Evolutionary conservation across 345 rosid species (phyloP).

Genomic region (Excoecaria cochinchinensis): DNA sequence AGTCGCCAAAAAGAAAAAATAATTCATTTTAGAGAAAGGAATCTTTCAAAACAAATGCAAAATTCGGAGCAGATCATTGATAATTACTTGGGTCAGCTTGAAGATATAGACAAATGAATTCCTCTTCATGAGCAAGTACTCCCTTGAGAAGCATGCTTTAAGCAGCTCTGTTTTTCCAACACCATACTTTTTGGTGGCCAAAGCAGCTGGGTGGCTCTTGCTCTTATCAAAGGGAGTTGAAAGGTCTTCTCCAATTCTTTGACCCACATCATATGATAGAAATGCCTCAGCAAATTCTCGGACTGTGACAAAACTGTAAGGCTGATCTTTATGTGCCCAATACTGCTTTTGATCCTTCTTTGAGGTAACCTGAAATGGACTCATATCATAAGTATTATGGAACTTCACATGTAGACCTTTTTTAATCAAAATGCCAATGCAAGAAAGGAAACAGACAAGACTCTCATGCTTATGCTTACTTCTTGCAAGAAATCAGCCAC

Average conservation of each 20-base stretch:
- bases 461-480: constrained; percentile 27
- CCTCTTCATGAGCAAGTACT: constrained; percentile 60
- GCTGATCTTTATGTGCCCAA: constrained; percentile 46
- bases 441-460: background rate
- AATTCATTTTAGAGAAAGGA: background rate
- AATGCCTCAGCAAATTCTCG: constrained; percentile 55
- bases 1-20: background rate
- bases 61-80: background rate
- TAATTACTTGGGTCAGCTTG: constrained; percentile 55
- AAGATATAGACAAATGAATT: constrained; percentile 49
- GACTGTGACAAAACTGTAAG: constrained; percentile 51
- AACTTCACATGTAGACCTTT: background rate
- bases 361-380: constrained; percentile 57
- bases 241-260: constrained; percentile 39
- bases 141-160: constrained; percentile 53
- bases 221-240: constrained; percentile 46
- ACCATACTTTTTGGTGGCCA: constrained; percentile 49
- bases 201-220: constrained; percentile 58
- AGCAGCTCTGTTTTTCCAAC: constrained; percentile 44
- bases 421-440: background rate
- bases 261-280: constrained; percentile 41
- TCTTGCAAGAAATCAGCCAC: constrained; percentile 80
- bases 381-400: background rate
- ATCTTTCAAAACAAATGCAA: background rate
- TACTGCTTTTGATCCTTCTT: constrained; percentile 75